Evolutionary conservation across 2,329 filamentous ascomycete genomes (phyloP), one percentile per base, ranked within the genome.

Genomic region (Metarhizium anisopliae): DNA sequence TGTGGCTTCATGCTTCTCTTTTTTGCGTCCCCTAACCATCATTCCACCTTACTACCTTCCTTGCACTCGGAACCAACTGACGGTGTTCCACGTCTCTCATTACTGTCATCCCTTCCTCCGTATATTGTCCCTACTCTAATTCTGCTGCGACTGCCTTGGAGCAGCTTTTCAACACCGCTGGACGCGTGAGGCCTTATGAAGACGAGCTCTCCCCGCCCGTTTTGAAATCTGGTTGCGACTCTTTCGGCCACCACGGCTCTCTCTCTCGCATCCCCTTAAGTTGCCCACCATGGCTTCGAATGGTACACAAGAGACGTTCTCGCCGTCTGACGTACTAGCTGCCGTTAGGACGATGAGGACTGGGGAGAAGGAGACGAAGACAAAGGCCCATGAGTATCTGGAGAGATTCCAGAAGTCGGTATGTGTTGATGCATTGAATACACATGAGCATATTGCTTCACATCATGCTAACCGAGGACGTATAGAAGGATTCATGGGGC

Each of bases 331-430:
- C 67, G 90, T 99, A 64, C 80, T 97, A 65, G 85, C 87, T 63
- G 94, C 93, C 60, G 86, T 97, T 74, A 83, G 86, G 68, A 94
- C 92, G 60, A 96, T 99, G 92, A 86, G 91, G 69, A 89, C 87
- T 73, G 87, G 85, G 63, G 85, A 93, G 68, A 83, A 87, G 67
- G 81, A 87, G 62, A 84, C 89, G 68, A 97, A 97, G 78, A 86
- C 87, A 70, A 87, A 91, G 72, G 92, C 90, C 58, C 92, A 96
- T 69, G 85, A 93, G 69, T 99, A 87, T 70, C 80, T 99, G 58
- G 89, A 95, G 74, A 86, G 84, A 64, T 99, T 97, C 74, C 94
- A 99, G 81, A 99, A 99, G 83, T 97, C 94, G 72, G 93, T 96
- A 73, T 55, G 72, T 8, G 1, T 20, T 25, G 8, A 7, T 14